phyloP scores from a whole-genome alignment of 345 rosid species.

The Eucalyptus paniculata region DNA sequence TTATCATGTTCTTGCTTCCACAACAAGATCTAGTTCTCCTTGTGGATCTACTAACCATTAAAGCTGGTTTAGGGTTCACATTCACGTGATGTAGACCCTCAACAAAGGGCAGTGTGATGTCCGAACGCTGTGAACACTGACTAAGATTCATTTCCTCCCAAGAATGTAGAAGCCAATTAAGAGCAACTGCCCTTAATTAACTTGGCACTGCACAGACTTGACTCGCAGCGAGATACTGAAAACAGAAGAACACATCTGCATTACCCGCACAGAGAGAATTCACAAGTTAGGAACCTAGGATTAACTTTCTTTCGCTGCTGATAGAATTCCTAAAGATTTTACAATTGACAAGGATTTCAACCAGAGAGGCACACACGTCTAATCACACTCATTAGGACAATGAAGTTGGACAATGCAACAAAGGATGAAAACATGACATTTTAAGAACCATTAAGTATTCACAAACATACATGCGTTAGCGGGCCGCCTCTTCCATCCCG shows the following conservation, averaged over 20 bases:
- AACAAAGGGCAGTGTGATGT: slow-evolving; percentile 19
- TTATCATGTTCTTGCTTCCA: slow-evolving; percentile 7
- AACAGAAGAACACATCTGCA: not conserved
- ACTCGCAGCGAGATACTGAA: not conserved
- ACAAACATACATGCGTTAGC: not conserved
- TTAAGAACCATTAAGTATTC: not conserved
- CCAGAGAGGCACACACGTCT: not conserved
- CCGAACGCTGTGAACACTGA: not conserved
- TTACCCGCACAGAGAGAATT: not conserved
- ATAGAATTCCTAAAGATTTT: not conserved
- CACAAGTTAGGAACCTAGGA: not conserved
- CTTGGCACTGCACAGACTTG: not conserved
- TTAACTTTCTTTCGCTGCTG: not conserved
- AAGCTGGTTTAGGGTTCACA: slow-evolving; percentile 9
- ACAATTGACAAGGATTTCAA: not conserved
- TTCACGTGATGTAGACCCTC: slow-evolving; percentile 12
- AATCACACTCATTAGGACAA: not conserved
- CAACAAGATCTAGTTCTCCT: slow-evolving; percentile 1
- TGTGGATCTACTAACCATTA: slow-evolving; percentile 4
- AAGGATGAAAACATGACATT: not conserved
- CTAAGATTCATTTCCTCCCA: not conserved
- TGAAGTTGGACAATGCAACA: not conserved
- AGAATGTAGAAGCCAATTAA: not conserved
- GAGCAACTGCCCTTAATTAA: not conserved
- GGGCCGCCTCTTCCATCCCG: not conserved